Evolutionary conservation across 441 rosid species (phyloP), one percentile per base, ranked within the genome.

Genomic region (Viola pubescens): DNA sequence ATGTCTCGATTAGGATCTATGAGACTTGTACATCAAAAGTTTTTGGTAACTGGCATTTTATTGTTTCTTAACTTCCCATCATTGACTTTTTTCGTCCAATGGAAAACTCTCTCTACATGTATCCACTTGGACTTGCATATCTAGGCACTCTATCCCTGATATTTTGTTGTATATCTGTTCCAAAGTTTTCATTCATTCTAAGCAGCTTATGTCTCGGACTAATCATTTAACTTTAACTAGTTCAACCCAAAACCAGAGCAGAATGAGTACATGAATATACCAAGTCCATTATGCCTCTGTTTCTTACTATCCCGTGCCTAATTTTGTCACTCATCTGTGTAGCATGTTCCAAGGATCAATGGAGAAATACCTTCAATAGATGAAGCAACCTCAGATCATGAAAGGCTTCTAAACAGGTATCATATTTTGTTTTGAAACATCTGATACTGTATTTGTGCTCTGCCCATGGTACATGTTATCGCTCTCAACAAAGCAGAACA

Each of bases 321-420:
- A 61, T 26, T 26, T 26, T 26, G 34, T 26, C 34, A 26, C 34
- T 26, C 34, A 48, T 44, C 38, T 44, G 40, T 41, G 61, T 79
- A 84, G 89, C 95, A 87, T 52, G 77, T 84, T 64, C 95, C 91
- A 40, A 78, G 69, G 74, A 87, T 82, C 55, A 87, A 87, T 71
- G 87, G 95, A 62, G 87, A 84, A 72, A 82, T 87, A 67, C 95
- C 95, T 43, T 84, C 95, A 0, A 54, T 81, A 37, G 95, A 87
- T 66, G 89, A 82, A 61, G 77, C 73, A 58, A 69, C 77, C 11
- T 65, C 71, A 42, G 77, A 73, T 62, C 74, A 73, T 40, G 71
- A 73, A 54, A 65, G 77, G 54, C 77, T 73, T 61, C 64, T 69
- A 4, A 63, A 69, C 44, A 69, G 77, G 77, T 70, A 61, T 9